phyloP scores from a whole-genome alignment of 495 filamentous ascomycete genomes.

The Apodospora peruviana region DNA sequence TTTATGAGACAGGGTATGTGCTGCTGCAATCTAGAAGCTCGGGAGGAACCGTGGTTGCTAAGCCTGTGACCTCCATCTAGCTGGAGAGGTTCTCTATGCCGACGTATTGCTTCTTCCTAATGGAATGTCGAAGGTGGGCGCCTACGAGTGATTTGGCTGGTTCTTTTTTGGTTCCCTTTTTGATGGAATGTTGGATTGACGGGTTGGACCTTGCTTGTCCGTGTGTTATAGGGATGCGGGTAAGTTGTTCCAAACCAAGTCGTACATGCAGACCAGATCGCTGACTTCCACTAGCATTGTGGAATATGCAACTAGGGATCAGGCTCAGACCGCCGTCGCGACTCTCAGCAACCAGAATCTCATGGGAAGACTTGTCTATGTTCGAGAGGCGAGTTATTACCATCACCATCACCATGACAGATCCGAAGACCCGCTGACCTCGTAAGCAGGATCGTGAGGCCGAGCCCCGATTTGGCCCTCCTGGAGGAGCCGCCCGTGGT shows the following conservation, averaged over 20 bases:
- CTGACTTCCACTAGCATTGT: slow-evolving; percentile 72
- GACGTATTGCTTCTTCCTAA: slow-evolving; percentile 99
- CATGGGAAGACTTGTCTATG: slow-evolving; percentile 97
- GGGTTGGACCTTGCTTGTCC: slow-evolving; percentile 83
- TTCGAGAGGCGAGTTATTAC: slow-evolving; percentile 73
- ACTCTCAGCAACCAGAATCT: slow-evolving; percentile 98
- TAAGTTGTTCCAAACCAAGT: slow-evolving; percentile 45
- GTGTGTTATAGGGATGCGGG: slow-evolving; percentile 99
- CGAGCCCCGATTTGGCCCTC: slow-evolving; percentile 83
- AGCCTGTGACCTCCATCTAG: slow-evolving; percentile 38
- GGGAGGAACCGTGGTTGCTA: not conserved
- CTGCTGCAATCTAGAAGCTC: slow-evolving; percentile 11
- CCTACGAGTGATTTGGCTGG: slow-evolving; percentile 84
- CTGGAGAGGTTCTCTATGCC: slow-evolving; percentile 98
- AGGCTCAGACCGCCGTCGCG: slow-evolving; percentile 95
- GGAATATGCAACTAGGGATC: slow-evolving; percentile 99
- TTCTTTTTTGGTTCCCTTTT: slow-evolving; percentile 66
- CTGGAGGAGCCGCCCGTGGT: slow-evolving; percentile 52
- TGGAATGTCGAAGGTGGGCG: slow-evolving; percentile 99
- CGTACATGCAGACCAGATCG: not conserved
- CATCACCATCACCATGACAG: not conserved
- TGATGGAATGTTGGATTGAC: slow-evolving; percentile 99
- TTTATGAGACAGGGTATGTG: slow-evolving; percentile 98
- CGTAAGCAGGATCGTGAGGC: slow-evolving; percentile 77
- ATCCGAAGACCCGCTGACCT: slow-evolving; percentile 6